Evolutionary conservation across 495 filamentous ascomycete genomes (phyloP), one percentile per base, ranked within the genome.

Genomic region (Annulohypoxylon moriforme): DNA sequence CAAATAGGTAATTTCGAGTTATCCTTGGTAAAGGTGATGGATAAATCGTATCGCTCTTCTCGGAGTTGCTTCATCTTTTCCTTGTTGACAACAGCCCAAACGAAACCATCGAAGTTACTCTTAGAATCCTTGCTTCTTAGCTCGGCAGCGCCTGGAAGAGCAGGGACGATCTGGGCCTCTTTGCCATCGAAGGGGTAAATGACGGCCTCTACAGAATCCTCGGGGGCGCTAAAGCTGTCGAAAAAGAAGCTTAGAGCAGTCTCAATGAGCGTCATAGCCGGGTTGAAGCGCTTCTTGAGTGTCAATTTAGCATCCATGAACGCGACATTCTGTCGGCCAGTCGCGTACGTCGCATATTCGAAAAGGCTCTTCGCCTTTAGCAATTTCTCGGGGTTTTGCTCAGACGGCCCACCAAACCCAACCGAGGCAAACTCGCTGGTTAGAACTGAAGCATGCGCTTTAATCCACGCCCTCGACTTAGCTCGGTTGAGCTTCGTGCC

Each of bases 11-110:
- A 87, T 83, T 94, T 97, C 25, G 89, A 73, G 80, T 94, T 90
- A 71, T 99, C 96, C 83, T 93, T 95, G 68, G 95, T 97, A 71
- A 87, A 89, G 22, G 96, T 97, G 59, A 99, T 89, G 25, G 92
- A 96, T 31, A 97, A 85, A 81, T 99, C 96, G 79, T 98, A 99
- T 72, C 96, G 91, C 59, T 97, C 96, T 34, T 96, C 91, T 53
- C 96, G 89, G 76, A 97, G 88, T 73, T 88, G 83, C 84, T 91
- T 93, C 95, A 99, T 98, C 78, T 86, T 79, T 75, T 93, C 91
- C 87, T 99, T 99, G 86, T 98, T 93, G 40, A 98, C 94, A 71
- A 99, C 80, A 31, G 94, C 96, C 88, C 89, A 98, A 68, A 99
- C 94, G 72, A 98, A 99, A 36, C 89, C 91, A 79, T 98, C 96